phyloP scores from a whole-genome alignment of 768 basidiomycete species.

The Xerocomus potaroensis region DNA sequence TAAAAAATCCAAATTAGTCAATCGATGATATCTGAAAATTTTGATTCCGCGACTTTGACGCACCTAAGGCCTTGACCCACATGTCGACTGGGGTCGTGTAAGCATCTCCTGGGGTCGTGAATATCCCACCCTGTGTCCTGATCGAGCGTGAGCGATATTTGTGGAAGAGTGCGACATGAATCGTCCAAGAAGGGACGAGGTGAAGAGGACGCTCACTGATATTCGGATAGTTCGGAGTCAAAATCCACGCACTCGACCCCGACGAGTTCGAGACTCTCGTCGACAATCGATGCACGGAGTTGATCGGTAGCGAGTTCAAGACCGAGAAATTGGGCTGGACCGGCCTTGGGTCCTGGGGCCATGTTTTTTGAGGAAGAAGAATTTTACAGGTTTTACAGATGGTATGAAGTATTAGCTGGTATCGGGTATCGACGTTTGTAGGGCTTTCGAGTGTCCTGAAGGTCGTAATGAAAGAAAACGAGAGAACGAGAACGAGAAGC shows the following conservation, averaged over 20 bases:
- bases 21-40: conserved; percentile 41
- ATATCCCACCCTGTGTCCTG: conserved; percentile 84
- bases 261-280: conserved; percentile 76
- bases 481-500: conserved; percentile 9
- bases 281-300: conserved; percentile 77
- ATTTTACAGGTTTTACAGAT: conserved; percentile 5
- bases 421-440: conserved; percentile 27
- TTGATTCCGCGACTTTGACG: conserved; percentile 52
- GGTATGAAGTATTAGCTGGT: conserved; percentile 21
- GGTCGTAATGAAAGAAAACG: conserved; percentile 26
- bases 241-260: conserved; percentile 83
- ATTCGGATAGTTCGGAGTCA: conserved; percentile 73
- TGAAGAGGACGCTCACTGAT: conserved; percentile 55
- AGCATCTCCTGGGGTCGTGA: conserved; percentile 81
- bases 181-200: too few species aligned
- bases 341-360: conserved; percentile 37
- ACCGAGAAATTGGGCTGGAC: conserved; percentile 69
- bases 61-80: conserved; percentile 87
- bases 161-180: too few species aligned
- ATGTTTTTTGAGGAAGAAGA: conserved; percentile 17
- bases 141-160: conserved; percentile 16
- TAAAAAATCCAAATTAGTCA: conserved; percentile 34
- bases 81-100: conserved; percentile 87
- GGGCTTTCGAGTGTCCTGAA: conserved; percentile 3
- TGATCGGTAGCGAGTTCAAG: conserved; percentile 85